These are phyloP conservation scores for Parasitella parasitica DNA, from an alignment of 371 early-diverging fungal species.

Conservation along the genomic window DNA sequence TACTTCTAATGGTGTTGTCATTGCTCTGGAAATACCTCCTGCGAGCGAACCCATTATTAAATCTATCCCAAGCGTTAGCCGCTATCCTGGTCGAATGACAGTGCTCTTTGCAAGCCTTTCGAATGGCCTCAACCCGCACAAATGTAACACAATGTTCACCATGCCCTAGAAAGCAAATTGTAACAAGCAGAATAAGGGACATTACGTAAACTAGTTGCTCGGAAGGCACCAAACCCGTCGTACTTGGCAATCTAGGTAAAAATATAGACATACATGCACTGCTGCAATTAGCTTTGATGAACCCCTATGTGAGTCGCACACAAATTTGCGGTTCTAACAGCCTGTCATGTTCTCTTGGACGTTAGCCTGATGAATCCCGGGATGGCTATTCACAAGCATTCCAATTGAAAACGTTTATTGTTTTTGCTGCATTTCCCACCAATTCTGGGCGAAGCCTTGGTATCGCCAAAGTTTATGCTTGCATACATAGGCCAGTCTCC, in stretches of 20 bases:
- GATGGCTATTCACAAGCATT: no score
- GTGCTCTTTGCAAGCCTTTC: constrained; percentile 43
- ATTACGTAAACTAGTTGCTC: constrained; percentile 66
- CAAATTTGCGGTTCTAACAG: constrained; percentile 56
- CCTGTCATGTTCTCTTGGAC: constrained; percentile 69
- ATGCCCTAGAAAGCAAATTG: constrained; percentile 77
- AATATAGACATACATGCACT: no score
- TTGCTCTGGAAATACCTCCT: constrained; percentile 67
- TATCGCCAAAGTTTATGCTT: no score
- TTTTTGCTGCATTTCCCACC: no score
- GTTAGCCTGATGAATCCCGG: no score
- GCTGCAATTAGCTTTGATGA: no score
- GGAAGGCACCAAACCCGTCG: constrained; percentile 63
- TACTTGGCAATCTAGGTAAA: constrained; percentile 55
- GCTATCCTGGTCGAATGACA: constrained; percentile 25
- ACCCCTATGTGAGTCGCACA: no score
- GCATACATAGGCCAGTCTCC: no score
- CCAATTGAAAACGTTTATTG: no score
- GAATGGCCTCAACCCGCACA: constrained; percentile 36
- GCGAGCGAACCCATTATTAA: constrained; percentile 62
- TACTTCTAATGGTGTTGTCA: constrained; percentile 71
- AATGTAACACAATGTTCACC: background rate
- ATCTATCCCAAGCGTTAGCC: constrained; percentile 54
- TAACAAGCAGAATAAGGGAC: constrained; percentile 74
- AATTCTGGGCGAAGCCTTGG: no score